A percentile compares a stretch with the other conserved stretches of the same genome.
phyloP scores from a whole-genome alignment of 352 stramenopile species.

The Peronosclerospora sorghi region DNA sequence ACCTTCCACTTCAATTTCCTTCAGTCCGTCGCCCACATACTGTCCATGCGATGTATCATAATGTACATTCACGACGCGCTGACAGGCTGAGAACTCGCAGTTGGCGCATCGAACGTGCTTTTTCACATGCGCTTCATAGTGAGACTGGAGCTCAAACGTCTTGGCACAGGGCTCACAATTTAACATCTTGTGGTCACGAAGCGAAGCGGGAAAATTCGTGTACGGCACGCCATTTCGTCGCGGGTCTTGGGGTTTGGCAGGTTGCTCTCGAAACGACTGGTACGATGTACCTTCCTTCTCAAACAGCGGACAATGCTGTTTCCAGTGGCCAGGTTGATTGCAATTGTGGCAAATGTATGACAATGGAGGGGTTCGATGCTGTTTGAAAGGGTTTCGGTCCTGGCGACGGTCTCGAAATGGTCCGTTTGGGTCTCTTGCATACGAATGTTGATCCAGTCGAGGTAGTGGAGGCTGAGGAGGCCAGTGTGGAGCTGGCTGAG shows the following conservation, averaged over 20 bases:
- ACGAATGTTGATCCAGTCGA: conserved; percentile 7
- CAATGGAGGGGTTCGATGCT: conserved; percentile 28
- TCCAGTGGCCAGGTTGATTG: conserved; percentile 66
- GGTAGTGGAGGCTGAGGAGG: conserved; percentile 1
- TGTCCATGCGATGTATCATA: conserved; percentile 61
- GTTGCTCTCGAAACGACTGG: conserved; percentile 7
- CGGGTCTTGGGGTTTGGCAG: conserved; percentile 14
- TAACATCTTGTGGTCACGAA: conserved; percentile 22
- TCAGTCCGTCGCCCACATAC: conserved; percentile 54
- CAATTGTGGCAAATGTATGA: conserved; percentile 77
- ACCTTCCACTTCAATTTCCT: conserved; percentile 79
- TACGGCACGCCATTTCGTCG: conserved; percentile 5
- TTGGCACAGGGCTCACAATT: conserved; percentile 66
- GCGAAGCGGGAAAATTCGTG: background rate
- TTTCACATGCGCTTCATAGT: conserved; percentile 57
- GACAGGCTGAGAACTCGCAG: conserved; percentile 63
- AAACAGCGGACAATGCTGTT: conserved; percentile 51
- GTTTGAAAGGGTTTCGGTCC: conserved; percentile 15
- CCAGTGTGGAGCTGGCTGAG: conserved; percentile 10
- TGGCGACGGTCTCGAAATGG: conserved; percentile 19
- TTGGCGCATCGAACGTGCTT: conserved; percentile 58
- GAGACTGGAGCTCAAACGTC: conserved; percentile 53
- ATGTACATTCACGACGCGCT: conserved; percentile 64
- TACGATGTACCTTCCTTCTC: conserved; percentile 10
- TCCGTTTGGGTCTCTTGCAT: conserved; percentile 17